phyloP scores from a whole-genome alignment of 148 eudicot genomes.

The Oxyria digyna region DNA sequence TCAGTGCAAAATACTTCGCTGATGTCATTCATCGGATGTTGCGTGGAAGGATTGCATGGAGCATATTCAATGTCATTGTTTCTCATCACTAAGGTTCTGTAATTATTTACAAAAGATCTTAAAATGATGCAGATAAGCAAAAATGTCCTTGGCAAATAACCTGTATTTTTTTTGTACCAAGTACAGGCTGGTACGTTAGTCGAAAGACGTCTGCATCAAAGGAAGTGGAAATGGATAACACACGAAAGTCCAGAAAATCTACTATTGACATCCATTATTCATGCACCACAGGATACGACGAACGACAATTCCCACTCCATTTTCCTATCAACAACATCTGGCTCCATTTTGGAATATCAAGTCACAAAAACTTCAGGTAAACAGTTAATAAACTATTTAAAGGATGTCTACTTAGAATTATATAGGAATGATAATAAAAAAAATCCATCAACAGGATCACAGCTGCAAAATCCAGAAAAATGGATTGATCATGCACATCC shows the following conservation, averaged over 20 bases:
- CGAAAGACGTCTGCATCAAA: conserved; percentile 56
- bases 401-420: neutral
- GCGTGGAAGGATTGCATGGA: conserved; percentile 40
- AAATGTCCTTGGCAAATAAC: too few species aligned
- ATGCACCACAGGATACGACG: conserved; percentile 26
- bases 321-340: conserved; percentile 53
- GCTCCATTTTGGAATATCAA: conserved; percentile 50
- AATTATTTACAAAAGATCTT: too few species aligned
- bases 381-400: neutral
- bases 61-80: conserved; percentile 49
- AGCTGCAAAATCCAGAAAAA: conserved; percentile 15
- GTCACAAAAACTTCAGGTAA: conserved; percentile 44
- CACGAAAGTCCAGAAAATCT: conserved; percentile 45
- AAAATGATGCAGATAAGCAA: neutral
- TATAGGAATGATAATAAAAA: neutral
- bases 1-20: conserved; percentile 27
- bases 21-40: conserved; percentile 37
- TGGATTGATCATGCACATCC: conserved; percentile 74
- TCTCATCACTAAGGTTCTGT: conserved; percentile 74
- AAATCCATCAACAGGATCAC: conserved; percentile 21
- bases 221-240: conserved; percentile 80
- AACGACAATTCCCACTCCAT: conserved; percentile 33
- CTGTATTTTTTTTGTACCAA: neutral
- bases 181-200: conserved; percentile 56
- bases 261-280: conserved; percentile 49